Percentiles rank a stretch among this genome's conserved stretches.
phyloP scores from a whole-genome alignment of 352 stramenopile species.

The Phytophthora pistaciae region DNA sequence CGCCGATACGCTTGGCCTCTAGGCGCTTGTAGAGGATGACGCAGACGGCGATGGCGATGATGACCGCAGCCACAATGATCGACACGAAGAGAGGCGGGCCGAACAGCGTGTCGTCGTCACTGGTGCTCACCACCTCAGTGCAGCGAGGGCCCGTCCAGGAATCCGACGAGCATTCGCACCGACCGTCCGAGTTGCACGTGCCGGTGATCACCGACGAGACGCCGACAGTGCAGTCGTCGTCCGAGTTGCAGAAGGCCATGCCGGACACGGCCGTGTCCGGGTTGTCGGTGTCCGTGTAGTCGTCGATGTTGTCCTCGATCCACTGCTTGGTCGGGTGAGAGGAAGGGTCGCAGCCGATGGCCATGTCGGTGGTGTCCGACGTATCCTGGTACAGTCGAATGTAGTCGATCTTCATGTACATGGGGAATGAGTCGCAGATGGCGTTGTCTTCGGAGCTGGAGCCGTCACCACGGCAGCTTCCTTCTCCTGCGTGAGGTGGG shows the following conservation, averaged over 20 bases:
- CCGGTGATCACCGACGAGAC: constrained; percentile 36
- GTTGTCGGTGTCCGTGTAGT: constrained; percentile 70
- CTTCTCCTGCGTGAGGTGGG: constrained; percentile 58
- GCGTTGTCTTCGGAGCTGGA: constrained; percentile 34
- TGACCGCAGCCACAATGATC: constrained; percentile 10
- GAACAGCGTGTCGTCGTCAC: constrained; percentile 11
- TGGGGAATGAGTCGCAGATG: constrained; percentile 70
- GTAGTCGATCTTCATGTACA: constrained; percentile 85
- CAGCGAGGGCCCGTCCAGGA: constrained; percentile 55
- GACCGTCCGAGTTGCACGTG: constrained; percentile 32
- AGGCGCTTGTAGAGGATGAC: constrained; percentile 13
- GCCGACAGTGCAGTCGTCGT: constrained; percentile 61
- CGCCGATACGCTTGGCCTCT: neutral
- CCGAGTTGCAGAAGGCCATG: constrained; percentile 52
- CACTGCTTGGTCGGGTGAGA: constrained; percentile 69
- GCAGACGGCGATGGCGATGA: constrained; percentile 8
- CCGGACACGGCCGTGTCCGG: constrained; percentile 49
- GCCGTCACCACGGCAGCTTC: constrained; percentile 51
- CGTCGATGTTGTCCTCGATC: constrained; percentile 76
- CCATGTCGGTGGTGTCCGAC: constrained; percentile 43
- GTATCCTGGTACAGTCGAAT: constrained; percentile 73
- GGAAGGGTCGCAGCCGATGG: constrained; percentile 54
- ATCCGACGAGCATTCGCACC: constrained; percentile 39
- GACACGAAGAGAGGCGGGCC: constrained; percentile 30
- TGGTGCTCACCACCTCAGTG: constrained; percentile 24